Evolutionary conservation across 257 asterid species (phyloP).

Genomic region (Nicotiana noctiflora): DNA sequence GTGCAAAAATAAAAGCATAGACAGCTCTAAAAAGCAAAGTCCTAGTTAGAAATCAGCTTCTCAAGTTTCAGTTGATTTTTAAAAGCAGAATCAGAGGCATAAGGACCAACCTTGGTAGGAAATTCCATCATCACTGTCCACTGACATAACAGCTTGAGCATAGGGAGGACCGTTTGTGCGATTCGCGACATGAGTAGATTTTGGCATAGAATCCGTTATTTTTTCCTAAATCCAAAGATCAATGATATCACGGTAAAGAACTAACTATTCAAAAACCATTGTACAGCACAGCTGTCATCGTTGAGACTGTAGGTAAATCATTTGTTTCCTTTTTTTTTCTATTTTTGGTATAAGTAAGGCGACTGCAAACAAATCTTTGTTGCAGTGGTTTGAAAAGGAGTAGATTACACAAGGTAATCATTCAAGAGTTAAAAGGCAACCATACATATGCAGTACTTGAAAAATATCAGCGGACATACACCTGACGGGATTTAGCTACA

Average conservation of each 20-base stretch:
- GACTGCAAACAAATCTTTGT: background rate
- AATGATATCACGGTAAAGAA: slow-evolving; percentile 11
- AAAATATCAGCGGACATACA: background rate
- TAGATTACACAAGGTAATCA: background rate
- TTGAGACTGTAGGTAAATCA: background rate
- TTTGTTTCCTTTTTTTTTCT: background rate
- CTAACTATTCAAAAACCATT: background rate
- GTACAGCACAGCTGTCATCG: background rate
- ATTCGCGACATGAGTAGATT: slow-evolving; percentile 56
- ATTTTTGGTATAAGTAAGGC: background rate
- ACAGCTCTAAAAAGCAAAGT: background rate
- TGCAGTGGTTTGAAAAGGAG: background rate
- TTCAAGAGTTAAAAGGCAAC: background rate
- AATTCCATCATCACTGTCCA: slow-evolving; percentile 84
- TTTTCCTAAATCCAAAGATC: slow-evolving; percentile 51
- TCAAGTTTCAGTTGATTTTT: background rate
- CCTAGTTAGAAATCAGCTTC: background rate
- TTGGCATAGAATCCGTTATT: slow-evolving; percentile 52
- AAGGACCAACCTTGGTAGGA: slow-evolving; percentile 50
- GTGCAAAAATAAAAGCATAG: background rate
- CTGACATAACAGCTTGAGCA: slow-evolving; percentile 53
- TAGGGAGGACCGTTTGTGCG: slow-evolving; percentile 60
- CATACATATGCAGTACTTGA: background rate
- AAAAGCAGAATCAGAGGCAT: background rate
- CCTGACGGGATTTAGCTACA: background rate